phyloP scores from a whole-genome alignment of 2,329 filamentous ascomycete genomes.

The Trichoderma asperellum region DNA sequence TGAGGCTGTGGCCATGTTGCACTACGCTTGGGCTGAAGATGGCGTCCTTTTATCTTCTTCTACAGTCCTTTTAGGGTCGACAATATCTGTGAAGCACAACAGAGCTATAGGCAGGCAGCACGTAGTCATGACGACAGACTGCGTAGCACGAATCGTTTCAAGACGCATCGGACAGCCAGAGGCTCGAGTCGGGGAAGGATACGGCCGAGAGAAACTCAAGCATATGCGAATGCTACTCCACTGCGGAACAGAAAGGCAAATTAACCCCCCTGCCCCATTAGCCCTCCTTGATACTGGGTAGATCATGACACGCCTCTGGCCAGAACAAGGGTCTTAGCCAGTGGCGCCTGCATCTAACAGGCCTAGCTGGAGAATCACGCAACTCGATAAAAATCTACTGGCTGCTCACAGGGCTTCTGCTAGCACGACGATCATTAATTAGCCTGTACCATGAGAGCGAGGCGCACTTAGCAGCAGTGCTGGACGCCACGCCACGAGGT shows the following conservation, averaged over 20 bases:
- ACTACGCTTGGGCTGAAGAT: neutral
- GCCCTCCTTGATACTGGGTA: slow-evolving; percentile 26
- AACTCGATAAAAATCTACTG: slow-evolving; percentile 26
- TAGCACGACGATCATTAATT: slow-evolving; percentile 29
- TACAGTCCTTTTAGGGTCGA: neutral
- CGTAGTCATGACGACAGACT: slow-evolving; percentile 24
- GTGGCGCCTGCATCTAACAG: slow-evolving; percentile 24
- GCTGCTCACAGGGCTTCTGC: slow-evolving; percentile 19
- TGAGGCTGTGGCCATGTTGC: neutral
- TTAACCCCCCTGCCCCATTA: neutral
- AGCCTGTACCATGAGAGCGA: slow-evolving; percentile 18
- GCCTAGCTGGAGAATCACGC: slow-evolving; percentile 24
- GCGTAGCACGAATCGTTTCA: slow-evolving; percentile 8
- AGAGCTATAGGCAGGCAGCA: neutral
- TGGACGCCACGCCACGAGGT: slow-evolving; percentile 26
- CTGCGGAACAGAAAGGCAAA: neutral
- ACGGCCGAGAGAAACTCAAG: neutral
- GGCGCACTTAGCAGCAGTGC: slow-evolving; percentile 14
- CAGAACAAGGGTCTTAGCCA: slow-evolving; percentile 17
- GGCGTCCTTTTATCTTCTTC: neutral
- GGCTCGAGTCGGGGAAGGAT: neutral
- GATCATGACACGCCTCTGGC: slow-evolving; percentile 29
- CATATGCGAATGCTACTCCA: neutral
- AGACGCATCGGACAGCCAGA: neutral
- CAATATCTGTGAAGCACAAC: neutral